Percentiles rank a stretch among this genome's conserved stretches.
phyloP scores from a whole-genome alignment of 345 rosid species.

The Dipteronia sinensis region DNA sequence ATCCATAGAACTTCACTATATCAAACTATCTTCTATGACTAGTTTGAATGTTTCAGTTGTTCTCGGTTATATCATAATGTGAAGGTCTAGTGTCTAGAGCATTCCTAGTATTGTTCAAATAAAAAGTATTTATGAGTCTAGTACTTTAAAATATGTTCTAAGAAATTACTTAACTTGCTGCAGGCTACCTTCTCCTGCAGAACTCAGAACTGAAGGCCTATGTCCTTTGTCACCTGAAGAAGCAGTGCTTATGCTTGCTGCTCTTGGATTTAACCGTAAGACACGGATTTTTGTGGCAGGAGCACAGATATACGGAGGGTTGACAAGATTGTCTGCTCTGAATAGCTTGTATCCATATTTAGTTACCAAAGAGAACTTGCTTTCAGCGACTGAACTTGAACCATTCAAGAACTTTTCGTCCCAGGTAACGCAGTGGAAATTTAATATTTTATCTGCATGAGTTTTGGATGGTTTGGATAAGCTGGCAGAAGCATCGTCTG shows the following conservation, averaged over 20 bases:
- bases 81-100: too few relatives aligned
- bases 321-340: slow-evolving; percentile 62
- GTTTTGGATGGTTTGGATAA: not conserved
- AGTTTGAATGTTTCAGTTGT: too few relatives aligned
- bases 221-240: slow-evolving; percentile 97
- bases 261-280: slow-evolving; percentile 85
- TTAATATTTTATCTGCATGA: not conserved
- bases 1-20: too few relatives aligned
- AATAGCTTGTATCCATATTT: slow-evolving; percentile 81
- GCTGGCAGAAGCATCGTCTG: not conserved
- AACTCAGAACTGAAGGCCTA: slow-evolving; percentile 77
- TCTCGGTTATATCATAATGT: too few relatives aligned
- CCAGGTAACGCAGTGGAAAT: slow-evolving; percentile 54
- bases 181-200: slow-evolving; percentile 80
- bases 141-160: not conserved
- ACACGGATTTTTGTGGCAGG: slow-evolving; percentile 86
- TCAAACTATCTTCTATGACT: too few relatives aligned
- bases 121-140: too few relatives aligned
- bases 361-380: slow-evolving; percentile 89
- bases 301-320: slow-evolving; percentile 84
- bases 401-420: slow-evolving; percentile 89
- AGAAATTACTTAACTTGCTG: slow-evolving; percentile 16
- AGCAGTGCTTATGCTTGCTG: slow-evolving; percentile 90
- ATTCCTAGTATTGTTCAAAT: too few relatives aligned
- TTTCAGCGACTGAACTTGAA: slow-evolving; percentile 68